Evolutionary conservation across 2,329 filamentous ascomycete genomes (phyloP), one percentile per base, ranked within the genome.

Genomic region (Xylariaceae sp.): DNA sequence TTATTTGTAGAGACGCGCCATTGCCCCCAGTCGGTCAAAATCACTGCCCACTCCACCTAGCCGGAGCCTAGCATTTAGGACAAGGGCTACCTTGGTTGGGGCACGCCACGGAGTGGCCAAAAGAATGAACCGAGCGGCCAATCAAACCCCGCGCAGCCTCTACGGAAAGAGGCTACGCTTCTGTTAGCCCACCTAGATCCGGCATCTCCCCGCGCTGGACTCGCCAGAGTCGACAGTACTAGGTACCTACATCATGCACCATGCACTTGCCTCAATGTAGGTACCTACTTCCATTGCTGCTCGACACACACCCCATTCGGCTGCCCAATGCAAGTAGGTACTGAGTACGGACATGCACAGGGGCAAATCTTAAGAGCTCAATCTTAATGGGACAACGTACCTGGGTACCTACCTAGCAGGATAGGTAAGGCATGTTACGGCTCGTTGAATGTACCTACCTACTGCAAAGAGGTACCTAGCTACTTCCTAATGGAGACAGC

Each of bases 1-100:
- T 70, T 73, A 73, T 73, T 73, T 73, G 71, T 74, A 73, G 67
- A 66, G 45, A 70, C 65, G 68, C 67, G 63, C 63, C 62, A 60
- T 59, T 43, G 44, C 41, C 58, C 61, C 61, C 60, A 59, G 59
- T 53, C 50, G 53, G 53, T 57, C 59, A 64, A 58, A 67, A 66
- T 65, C 63, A 67, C 63, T 58, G 61, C 57, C 58, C 57, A 58
- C 63, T 61, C 61, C 54, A 60, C 52, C 55, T 49, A 53, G 53
- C 60, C 53, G 49, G 56, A 48, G 46, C 30, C 55, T 44, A 60
- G 54, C 51, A 51, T 52, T 34, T 42, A n/a, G 44, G 51, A 65
- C 63, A 63, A 57, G 65, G 63, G 30, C 47, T 44, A 40, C 15
- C 21, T 40, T 49, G 49, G 42, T 57, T 32, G 49, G 37, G 16